Conservation (phyloP, 768 basidiomycete species). For the Ramaria rubella region DNA sequence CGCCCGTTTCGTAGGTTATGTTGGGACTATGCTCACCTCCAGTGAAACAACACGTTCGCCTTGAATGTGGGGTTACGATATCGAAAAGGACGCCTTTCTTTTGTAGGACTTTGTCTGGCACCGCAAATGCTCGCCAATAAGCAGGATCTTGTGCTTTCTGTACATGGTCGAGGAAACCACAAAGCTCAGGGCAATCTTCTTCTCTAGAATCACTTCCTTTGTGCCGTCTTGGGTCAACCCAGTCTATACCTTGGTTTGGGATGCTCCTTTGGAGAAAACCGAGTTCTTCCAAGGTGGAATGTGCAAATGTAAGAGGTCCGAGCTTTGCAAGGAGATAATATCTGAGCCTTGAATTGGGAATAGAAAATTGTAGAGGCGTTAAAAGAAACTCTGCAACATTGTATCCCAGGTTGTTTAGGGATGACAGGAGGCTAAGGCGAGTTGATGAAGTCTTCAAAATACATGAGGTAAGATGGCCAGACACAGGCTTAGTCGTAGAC, state of each 20-base stretch:
- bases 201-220: background rate
- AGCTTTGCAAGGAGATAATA: constrained; percentile 73
- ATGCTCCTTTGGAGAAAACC: constrained; percentile 43
- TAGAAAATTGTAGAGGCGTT: constrained; percentile 70
- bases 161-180: background rate
- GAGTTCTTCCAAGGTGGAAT: background rate
- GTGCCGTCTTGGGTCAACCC: constrained; percentile 28
- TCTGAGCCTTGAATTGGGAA: constrained; percentile 75
- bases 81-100: constrained; percentile 79
- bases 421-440: constrained; percentile 45
- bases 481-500: background rate
- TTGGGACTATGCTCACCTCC: constrained; percentile 43
- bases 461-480: constrained; percentile 5
- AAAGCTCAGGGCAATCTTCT: background rate
- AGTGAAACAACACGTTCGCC: constrained; percentile 73
- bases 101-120: constrained; percentile 55
- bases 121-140: constrained; percentile 23
- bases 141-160: background rate
- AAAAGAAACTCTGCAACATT: constrained; percentile 53
- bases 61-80: constrained; percentile 59
- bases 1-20: background rate
- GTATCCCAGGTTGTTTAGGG: constrained; percentile 51
- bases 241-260: constrained; percentile 39
- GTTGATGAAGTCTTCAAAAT: constrained; percentile 54
- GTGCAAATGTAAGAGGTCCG: constrained; percentile 33